Evolutionary conservation across 139 green algal species (phyloP).

Genomic region (Ettlia oleoabundans): DNA sequence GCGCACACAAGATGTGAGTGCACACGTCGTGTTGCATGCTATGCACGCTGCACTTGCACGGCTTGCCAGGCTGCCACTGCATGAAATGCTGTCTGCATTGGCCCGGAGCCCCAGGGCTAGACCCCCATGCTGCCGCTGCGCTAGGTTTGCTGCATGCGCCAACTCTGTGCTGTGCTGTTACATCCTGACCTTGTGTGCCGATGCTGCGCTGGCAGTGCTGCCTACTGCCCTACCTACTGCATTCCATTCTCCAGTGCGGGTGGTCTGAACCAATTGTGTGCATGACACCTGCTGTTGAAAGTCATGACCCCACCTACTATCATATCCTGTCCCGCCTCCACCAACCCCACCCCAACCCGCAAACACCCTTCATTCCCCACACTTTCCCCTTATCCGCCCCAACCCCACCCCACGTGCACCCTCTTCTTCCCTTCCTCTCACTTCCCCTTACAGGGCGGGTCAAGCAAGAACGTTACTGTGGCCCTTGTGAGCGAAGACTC

Average conservation of each 20-base stretch:
- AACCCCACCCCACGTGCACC: too few relatives aligned
- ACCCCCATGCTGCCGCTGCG: too few relatives aligned
- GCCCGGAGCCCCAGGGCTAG: too few relatives aligned
- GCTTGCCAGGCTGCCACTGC: background rate
- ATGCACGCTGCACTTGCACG: background rate
- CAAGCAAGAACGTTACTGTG: conserved; percentile 17
- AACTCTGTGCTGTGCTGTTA: background rate
- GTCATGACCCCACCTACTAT: too few relatives aligned
- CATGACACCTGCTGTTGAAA: too few relatives aligned
- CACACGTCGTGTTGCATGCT: background rate
- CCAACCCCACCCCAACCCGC: too few relatives aligned
- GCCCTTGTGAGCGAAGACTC: conserved; percentile 12
- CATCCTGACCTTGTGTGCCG: background rate
- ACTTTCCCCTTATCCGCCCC: background rate
- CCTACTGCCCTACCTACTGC: background rate
- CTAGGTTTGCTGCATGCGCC: background rate
- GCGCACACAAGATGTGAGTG: background rate
- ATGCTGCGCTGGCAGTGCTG: background rate
- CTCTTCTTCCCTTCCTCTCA: background rate
- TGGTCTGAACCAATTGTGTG: too few relatives aligned
- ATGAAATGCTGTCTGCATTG: too few relatives aligned
- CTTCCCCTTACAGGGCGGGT: background rate
- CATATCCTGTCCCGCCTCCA: too few relatives aligned
- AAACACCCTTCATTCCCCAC: too few relatives aligned
- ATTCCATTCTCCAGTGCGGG: background rate